Conservation (phyloP, 352 stramenopile genomes). For the Phytophthora cryptogea region DNA sequence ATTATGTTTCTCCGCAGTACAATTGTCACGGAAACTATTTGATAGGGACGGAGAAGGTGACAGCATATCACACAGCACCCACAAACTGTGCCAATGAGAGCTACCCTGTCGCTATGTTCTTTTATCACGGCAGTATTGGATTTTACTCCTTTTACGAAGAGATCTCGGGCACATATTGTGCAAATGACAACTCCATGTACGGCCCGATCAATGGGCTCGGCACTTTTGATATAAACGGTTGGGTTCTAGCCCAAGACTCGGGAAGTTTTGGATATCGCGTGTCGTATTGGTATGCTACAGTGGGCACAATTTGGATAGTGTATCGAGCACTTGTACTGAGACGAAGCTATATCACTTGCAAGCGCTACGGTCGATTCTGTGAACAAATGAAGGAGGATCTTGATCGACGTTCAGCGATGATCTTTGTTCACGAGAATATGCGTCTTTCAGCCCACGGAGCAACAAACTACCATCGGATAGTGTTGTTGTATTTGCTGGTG, state of each 20-base stretch:
- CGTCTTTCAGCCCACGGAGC: constrained; percentile 10
- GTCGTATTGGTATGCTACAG: constrained; percentile 16
- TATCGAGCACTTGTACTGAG: constrained; percentile 10
- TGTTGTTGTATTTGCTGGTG: constrained; percentile 22
- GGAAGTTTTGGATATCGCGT: background rate
- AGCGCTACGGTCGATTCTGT: constrained; percentile 4
- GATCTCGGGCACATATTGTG: constrained; percentile 2
- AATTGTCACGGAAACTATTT: constrained; percentile 11
- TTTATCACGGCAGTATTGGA: constrained; percentile 15
- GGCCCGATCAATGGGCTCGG: background rate
- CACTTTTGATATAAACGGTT: constrained; percentile 18
- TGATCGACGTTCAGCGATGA: background rate
- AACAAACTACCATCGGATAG: constrained; percentile 17
- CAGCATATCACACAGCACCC: background rate
- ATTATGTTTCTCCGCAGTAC: constrained; percentile 19
- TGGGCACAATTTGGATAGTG: constrained; percentile 10
- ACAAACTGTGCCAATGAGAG: constrained; percentile 6
- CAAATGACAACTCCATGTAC: constrained; percentile 3
- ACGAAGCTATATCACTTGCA: constrained; percentile 6
- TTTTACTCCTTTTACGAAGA: constrained; percentile 21
- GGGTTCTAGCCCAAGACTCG: constrained; percentile 5
- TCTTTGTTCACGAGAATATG: constrained; percentile 14
- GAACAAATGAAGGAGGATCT: constrained; percentile 4
- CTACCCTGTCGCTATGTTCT: constrained; percentile 3
- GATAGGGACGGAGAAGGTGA: constrained; percentile 2